Evolutionary conservation across 192 early-diverging fungal genomes (phyloP), one percentile per base, ranked within the genome.

Genomic region (Umbelopsis isabellina): DNA sequence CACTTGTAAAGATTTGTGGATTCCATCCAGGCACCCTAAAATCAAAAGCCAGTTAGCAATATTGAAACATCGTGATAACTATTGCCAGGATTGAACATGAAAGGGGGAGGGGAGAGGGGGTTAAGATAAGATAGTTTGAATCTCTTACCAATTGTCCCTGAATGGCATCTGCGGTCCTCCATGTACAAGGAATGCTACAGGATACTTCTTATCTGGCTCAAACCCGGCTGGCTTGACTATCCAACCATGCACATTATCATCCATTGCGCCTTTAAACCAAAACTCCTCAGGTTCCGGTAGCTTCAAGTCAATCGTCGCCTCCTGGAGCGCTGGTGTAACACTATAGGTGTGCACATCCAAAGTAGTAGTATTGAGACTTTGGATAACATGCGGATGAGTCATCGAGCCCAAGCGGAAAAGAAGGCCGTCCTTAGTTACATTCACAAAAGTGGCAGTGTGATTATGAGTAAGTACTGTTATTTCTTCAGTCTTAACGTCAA

Each of bases 131-230:
- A 41, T 41, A 41, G 10, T 41, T 6, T 41, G 0, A 9, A 41
- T 41, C 25, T 4, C 25, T 35, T 61, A 61, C 82, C 84, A 88
- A 53, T 80, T 78, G 41, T 92, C 87, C 46, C 74, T 75, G 75
- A 81, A 90, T 16, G 81, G 75, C 64, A 84, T 84, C 72, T 93
- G 89, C 22, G 92, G 92, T 11, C 92, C 92, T 27, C 92, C 92
- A 70, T 93, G 92, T 49, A 93, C 82, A 67, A 93, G 73, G 46
- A 89, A 88, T 1, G 89, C 91, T 5, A 92, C 64, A 20, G 92
- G 91, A 65, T 91, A 92, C 68, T 79, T 85, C 52, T 80, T 83
- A 1, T 64, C n/a, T 4, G 75, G 35, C 41, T 86, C 76, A 68
- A 89, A 90, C 2, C 53, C 55, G 11, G 72, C 78, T 22, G 91